Evolutionary conservation across 1,284 basidiomycete species (phyloP).

Genomic region (Meira nashicola): DNA sequence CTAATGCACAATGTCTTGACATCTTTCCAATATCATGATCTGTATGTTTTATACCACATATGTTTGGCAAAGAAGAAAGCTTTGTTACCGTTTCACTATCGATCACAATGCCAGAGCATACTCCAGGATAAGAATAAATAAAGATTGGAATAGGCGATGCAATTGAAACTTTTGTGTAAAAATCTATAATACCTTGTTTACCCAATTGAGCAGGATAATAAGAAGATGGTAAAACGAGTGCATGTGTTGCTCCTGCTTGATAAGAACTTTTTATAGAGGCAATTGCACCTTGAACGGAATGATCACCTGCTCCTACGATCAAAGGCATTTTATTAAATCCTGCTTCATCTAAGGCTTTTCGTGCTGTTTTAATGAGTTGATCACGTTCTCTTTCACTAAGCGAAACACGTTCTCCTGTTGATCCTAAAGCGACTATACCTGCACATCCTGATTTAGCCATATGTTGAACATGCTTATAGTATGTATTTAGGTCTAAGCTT

Average conservation of each 20-base stretch:
- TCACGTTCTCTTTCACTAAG: not conserved
- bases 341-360: not conserved
- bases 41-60: not conserved
- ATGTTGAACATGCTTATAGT: not conserved
- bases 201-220: not conserved
- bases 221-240: not conserved
- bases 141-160: not conserved
- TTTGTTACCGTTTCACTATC: not conserved
- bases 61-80: not conserved
- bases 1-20: not conserved
- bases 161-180: not conserved
- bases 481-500: not conserved
- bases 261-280: not conserved
- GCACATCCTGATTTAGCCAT: not conserved
- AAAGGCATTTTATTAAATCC: not conserved
- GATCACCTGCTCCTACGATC: not conserved
- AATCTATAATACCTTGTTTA: not conserved
- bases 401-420: not conserved
- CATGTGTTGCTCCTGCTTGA: not conserved
- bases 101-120: not conserved
- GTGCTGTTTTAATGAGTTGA: not conserved
- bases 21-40: slow-evolving; percentile 2
- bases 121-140: not conserved
- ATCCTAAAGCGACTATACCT: not conserved
- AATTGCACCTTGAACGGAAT: not conserved